Conservation (phyloP, 2,329 filamentous ascomycete species). For the Colletotrichum eremochloae region DNA sequence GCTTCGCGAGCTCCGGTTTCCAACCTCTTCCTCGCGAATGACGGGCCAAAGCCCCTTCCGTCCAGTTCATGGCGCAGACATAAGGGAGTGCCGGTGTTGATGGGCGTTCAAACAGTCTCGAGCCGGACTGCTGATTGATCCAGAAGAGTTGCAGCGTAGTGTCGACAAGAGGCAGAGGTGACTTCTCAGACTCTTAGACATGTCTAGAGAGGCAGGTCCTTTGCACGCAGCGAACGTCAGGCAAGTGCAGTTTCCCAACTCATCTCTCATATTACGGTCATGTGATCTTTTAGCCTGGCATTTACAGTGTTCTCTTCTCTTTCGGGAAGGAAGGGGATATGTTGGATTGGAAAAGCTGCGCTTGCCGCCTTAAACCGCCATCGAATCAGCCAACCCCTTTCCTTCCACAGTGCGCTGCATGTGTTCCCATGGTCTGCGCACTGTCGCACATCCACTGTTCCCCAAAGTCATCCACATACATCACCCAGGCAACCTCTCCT, state of each 20-base stretch:
- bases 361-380: slow-evolving; percentile 22
- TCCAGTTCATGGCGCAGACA: slow-evolving; percentile 57
- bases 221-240: background rate
- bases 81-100: too few species aligned
- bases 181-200: background rate
- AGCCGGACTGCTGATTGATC: background rate
- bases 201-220: too few species aligned
- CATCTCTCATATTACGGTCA: slow-evolving; percentile 13
- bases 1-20: slow-evolving; percentile 51
- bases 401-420: slow-evolving; percentile 7
- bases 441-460: background rate
- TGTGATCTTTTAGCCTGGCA: background rate
- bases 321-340: slow-evolving; percentile 2
- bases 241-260: background rate
- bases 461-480: background rate
- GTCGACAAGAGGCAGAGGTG: background rate
- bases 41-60: slow-evolving; percentile 54
- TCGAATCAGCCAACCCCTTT: slow-evolving; percentile 14
- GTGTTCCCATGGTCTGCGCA: background rate
- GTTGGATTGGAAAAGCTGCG: slow-evolving; percentile 1
- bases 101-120: background rate
- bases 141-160: background rate
- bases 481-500: too few species aligned
- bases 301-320: background rate
- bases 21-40: slow-evolving; percentile 52